These are phyloP conservation scores for Solanum ahanhuiri DNA, from an alignment of 257 asterid genomes.

Conservation along the genomic window DNA sequence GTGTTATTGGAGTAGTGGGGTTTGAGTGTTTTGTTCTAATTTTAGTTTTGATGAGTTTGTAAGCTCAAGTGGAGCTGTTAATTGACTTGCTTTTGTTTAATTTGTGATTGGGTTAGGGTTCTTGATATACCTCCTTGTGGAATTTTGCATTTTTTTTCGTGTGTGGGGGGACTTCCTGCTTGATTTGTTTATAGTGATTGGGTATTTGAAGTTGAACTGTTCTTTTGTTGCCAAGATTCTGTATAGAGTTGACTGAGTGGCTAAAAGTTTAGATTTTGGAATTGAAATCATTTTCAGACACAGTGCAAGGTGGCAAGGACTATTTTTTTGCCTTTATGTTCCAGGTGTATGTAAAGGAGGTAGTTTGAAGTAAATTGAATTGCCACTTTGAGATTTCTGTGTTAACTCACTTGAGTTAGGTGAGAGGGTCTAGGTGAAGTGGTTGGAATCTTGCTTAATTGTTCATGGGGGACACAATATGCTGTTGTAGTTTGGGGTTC, in stretches of 20 bases:
- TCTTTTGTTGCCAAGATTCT: background rate
- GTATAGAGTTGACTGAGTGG: background rate
- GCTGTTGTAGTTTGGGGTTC: slow-evolving; percentile 14
- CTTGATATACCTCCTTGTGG: background rate
- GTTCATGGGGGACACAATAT: slow-evolving; percentile 13
- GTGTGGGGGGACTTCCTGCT: background rate
- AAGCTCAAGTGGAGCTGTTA: background rate
- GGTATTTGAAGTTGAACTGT: background rate
- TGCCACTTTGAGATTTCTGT: background rate
- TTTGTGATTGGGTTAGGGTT: background rate
- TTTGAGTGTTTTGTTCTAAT: background rate
- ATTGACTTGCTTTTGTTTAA: background rate
- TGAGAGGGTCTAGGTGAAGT: background rate
- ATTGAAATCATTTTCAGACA: background rate
- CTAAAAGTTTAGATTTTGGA: background rate
- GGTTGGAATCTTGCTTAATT: background rate
- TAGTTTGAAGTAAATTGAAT: background rate
- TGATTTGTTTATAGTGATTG: background rate
- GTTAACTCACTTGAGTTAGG: background rate
- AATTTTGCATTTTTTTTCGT: background rate
- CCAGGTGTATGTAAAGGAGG: background rate
- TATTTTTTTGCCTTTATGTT: background rate
- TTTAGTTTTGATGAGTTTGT: slow-evolving; percentile 5
- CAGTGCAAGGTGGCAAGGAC: background rate
- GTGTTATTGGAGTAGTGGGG: background rate